Conservation (phyloP, 306 rosid genomes). For the Clitoria ternatea region DNA sequence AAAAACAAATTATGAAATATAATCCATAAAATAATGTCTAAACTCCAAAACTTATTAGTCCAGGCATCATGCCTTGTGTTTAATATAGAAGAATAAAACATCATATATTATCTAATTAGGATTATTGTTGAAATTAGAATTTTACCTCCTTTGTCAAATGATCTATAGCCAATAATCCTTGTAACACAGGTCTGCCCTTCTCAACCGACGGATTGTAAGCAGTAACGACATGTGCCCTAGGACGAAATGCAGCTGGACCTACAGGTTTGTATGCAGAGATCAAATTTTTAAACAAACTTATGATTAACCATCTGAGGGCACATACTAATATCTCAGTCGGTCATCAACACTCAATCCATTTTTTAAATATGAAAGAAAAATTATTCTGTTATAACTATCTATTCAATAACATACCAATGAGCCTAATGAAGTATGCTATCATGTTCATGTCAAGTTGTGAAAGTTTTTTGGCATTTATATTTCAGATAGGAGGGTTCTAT, state of each 20-base stretch:
- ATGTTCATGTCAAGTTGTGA: constrained; percentile 7
- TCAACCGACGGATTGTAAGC: constrained; percentile 76
- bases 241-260: constrained; percentile 99
- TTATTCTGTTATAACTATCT: neutral
- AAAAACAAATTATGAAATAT: constrained; percentile 14
- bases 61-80: neutral
- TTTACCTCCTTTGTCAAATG: constrained; percentile 89
- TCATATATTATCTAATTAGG: neutral
- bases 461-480: constrained; percentile 12
- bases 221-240: constrained; percentile 81
- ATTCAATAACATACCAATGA: neutral
- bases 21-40: constrained; percentile 8
- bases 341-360: constrained; percentile 13
- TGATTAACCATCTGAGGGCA: constrained; percentile 11
- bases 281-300: constrained; percentile 12
- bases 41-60: neutral
- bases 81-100: constrained; percentile 14
- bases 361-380: neutral
- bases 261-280: constrained; percentile 33
- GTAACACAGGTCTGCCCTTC: constrained; percentile 96
- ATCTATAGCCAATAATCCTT: constrained; percentile 95
- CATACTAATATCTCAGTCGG: constrained; percentile 8
- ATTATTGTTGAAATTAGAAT: constrained; percentile 15
- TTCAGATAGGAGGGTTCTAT: constrained; percentile 8
- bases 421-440: constrained; percentile 3